Conservation (phyloP, 306 rosid species). For the Carpinus viminea region DNA sequence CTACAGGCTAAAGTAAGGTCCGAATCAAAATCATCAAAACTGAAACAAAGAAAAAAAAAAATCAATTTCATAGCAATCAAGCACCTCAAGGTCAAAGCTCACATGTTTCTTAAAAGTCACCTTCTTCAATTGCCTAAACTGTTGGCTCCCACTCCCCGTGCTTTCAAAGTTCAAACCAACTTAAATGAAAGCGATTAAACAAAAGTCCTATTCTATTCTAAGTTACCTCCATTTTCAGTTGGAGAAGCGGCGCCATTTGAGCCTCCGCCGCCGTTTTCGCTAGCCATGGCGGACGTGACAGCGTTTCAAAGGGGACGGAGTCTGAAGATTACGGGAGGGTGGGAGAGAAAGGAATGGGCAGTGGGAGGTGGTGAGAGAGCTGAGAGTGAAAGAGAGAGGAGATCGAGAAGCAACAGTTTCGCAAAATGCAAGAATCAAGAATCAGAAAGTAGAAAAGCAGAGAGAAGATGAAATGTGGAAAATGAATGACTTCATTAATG, state of each 20-base stretch:
- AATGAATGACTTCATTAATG: too few species aligned
- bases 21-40: neutral
- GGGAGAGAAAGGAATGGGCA: constrained; percentile 34
- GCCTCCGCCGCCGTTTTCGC: constrained; percentile 49
- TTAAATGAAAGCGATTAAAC: neutral
- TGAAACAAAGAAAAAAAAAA: neutral
- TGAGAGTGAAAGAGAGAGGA: constrained; percentile 35
- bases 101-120: neutral
- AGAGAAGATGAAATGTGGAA: too few species aligned
- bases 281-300: constrained; percentile 34
- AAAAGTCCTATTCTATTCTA: neutral
- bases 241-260: constrained; percentile 37
- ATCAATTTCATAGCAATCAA: neutral
- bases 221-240: constrained; percentile 63
- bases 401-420: constrained; percentile 13
- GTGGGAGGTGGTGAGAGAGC: constrained; percentile 30
- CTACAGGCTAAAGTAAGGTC: neutral
- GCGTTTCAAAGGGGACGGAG: constrained; percentile 25
- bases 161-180: neutral
- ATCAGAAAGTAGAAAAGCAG: too few species aligned
- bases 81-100: neutral
- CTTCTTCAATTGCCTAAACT: neutral
- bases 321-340: constrained; percentile 32
- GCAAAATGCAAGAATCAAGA: too few species aligned
- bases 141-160: neutral